Evolutionary conservation across 345 rosid species (phyloP).

Genomic region (Chamaenerion angustifolium): DNA sequence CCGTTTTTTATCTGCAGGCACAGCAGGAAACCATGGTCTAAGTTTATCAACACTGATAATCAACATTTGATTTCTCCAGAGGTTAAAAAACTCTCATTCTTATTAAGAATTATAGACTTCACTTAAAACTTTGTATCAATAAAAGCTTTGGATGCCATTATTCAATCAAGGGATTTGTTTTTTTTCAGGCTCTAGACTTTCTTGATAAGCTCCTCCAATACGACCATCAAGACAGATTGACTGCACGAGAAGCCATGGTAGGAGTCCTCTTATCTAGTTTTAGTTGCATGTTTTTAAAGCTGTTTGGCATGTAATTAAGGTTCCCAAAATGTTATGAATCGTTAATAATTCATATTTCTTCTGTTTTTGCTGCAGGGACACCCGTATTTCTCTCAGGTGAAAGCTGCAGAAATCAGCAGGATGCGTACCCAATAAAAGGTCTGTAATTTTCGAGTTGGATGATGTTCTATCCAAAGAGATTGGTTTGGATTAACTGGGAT

Average conservation of each 20-base stretch:
- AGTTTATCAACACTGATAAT: conserved; percentile 73
- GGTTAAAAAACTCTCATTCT: conserved; percentile 20
- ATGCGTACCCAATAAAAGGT: conserved; percentile 34
- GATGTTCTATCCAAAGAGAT: background rate
- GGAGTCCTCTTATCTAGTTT: conserved; percentile 2
- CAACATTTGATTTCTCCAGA: conserved; percentile 88
- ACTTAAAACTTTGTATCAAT: too few relatives aligned
- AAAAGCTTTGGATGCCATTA: background rate
- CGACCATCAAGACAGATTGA: conserved; percentile 88
- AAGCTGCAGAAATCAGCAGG: conserved; percentile 89
- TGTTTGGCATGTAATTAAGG: background rate
- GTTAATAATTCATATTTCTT: conserved; percentile 3
- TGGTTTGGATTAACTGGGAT: too few relatives aligned
- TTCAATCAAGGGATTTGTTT: background rate
- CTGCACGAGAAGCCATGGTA: conserved; percentile 97
- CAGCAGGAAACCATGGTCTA: conserved; percentile 88
- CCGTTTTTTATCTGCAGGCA: conserved; percentile 40
- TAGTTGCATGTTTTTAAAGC: too few relatives aligned
- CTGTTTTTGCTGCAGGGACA: conserved; percentile 35
- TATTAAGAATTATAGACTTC: background rate
- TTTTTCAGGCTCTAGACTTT: conserved; percentile 73
- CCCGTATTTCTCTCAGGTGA: conserved; percentile 80
- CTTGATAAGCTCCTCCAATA: conserved; percentile 80
- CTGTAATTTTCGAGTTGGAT: background rate
- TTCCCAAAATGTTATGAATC: background rate